phyloP scores from a whole-genome alignment of 2,329 filamentous ascomycete genomes.

The Pseudocercospora pini-densiflorae region DNA sequence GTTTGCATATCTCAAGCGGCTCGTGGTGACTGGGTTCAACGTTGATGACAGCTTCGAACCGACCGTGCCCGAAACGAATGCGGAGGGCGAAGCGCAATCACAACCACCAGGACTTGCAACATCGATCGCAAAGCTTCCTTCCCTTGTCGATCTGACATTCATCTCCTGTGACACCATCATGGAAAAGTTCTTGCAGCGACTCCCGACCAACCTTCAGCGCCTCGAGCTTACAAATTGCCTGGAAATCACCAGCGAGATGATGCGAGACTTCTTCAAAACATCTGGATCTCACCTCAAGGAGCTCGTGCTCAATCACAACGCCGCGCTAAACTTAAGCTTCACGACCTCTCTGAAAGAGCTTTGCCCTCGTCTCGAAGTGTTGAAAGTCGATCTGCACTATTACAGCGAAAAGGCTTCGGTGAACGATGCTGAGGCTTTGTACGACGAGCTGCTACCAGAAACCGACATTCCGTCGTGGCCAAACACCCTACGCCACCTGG shows the following conservation, averaged over 20 bases:
- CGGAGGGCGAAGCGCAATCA: not conserved
- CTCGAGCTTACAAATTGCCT: slow-evolving; percentile 81
- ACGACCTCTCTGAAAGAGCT: slow-evolving; percentile 66
- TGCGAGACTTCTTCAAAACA: slow-evolving; percentile 67
- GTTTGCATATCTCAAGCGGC: slow-evolving; percentile 61
- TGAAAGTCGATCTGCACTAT: slow-evolving; percentile 80
- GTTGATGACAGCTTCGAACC: slow-evolving; percentile 34
- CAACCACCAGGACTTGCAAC: slow-evolving; percentile 43
- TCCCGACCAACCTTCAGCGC: slow-evolving; percentile 69
- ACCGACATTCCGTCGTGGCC: slow-evolving; percentile 80
- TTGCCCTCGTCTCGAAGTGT: slow-evolving; percentile 71
- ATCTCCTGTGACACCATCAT: slow-evolving; percentile 76
- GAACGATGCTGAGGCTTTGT: slow-evolving; percentile 75
- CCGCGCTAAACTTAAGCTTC: slow-evolving; percentile 76
- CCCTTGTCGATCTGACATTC: slow-evolving; percentile 70
- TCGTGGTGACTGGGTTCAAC: slow-evolving; percentile 58
- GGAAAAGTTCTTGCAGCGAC: slow-evolving; percentile 66
- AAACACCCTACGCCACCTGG: slow-evolving; percentile 68
- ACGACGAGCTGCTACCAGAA: slow-evolving; percentile 66
- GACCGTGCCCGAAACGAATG: slow-evolving; percentile 18
- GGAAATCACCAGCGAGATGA: slow-evolving; percentile 69
- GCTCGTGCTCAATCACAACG: slow-evolving; percentile 77
- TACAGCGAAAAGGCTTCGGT: slow-evolving; percentile 71
- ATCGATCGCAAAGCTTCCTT: slow-evolving; percentile 62
- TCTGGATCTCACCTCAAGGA: slow-evolving; percentile 70